Conservation (phyloP, 805 yeast species). For the Metschnikowia gelsemii region DNA sequence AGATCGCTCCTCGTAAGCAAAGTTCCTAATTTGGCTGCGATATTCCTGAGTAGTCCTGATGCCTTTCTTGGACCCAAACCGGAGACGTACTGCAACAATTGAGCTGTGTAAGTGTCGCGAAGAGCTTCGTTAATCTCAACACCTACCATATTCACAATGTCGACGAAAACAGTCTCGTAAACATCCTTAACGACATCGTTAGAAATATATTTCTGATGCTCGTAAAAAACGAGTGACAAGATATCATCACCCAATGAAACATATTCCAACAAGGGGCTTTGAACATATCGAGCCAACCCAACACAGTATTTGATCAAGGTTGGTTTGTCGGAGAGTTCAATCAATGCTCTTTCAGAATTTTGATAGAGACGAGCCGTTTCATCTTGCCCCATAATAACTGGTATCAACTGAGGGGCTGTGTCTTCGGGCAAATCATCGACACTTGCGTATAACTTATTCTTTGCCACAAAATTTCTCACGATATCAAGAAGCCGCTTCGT, state of each 20-base stretch:
- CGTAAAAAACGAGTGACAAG: slow-evolving; percentile 63
- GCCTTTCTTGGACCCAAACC: slow-evolving; percentile 98
- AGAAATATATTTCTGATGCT: slow-evolving; percentile 69
- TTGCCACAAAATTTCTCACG: slow-evolving; percentile 54
- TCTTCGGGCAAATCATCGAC: slow-evolving; percentile 44
- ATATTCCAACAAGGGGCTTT: slow-evolving; percentile 90
- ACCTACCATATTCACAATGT: slow-evolving; percentile 87
- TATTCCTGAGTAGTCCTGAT: slow-evolving; percentile 75
- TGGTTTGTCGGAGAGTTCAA: slow-evolving; percentile 83
- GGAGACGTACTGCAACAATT: slow-evolving; percentile 70
- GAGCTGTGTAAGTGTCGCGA: slow-evolving; percentile 68
- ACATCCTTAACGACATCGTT: slow-evolving; percentile 63
- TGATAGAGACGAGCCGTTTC: slow-evolving; percentile 91
- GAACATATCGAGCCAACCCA: slow-evolving; percentile 87
- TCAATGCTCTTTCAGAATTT: slow-evolving; percentile 67
- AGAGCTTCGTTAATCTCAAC: slow-evolving; percentile 91
- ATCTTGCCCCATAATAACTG: slow-evolving; percentile 81
- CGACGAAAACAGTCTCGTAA: slow-evolving; percentile 80
- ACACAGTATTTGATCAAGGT: slow-evolving; percentile 79
- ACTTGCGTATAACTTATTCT: slow-evolving; percentile 52
- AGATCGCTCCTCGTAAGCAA: slow-evolving; percentile 73
- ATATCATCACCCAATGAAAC: slow-evolving; percentile 77
- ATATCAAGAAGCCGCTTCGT: slow-evolving; percentile 60
- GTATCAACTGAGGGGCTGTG: slow-evolving; percentile 54
- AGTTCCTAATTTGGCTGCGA: slow-evolving; percentile 61